Base-by-base conservation (phyloP, 495 filamentous ascomycete genomes). In the Saxophila tyrrhenica region DNA sequence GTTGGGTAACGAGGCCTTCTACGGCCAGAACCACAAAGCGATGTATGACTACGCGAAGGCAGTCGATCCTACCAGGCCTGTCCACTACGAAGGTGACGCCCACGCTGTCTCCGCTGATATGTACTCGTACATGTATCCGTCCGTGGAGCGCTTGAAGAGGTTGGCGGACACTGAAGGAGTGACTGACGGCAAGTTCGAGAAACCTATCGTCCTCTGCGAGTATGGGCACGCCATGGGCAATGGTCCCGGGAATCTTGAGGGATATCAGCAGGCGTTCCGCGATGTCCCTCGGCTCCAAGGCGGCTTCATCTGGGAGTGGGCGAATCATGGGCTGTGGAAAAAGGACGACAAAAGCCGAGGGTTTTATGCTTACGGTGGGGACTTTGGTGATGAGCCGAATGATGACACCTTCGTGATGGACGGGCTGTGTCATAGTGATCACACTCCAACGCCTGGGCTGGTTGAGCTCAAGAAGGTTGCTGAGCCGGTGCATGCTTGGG, bases 221-320 rank as follows among this genome's bases (percentile, higher is more conserved):
- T 87, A 81, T 54, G 77, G 71, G 1, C 82, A 85, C 57, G 79
- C 84, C 0, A 85, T 86, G 83, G 84, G 84, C 1, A 87, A 85
- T 54, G 84, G 82, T 0, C 84, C 84, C 0, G 83, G 83, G 1
- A 75, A 72, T 20, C 70, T 86, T 5, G 71, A 81, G 61, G 83
- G 85, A 55, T 86, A 87, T 55, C 70, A 78, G 39, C 70, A 82
- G 17, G 70, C 72, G 0, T 86, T 85, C 60, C 72, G 73, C 15
- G 65, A 72, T 25, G 61, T 83, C 53, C 73, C 71, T 0, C 71
- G 74, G 10, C 70, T 87, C 5, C 81, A 85, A 59, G 83, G 83
- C 0, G 83, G 83, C 7, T 86, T 81, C 51, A 75, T 85, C 24
- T 87, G 83, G 82, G 82, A 85, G 62, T 86, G 83, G 83, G 77